Percentiles rank a stretch among this genome's conserved stretches.
phyloP scores from a whole-genome alignment of 352 stramenopile genomes.

The Pythium folliculosum region DNA sequence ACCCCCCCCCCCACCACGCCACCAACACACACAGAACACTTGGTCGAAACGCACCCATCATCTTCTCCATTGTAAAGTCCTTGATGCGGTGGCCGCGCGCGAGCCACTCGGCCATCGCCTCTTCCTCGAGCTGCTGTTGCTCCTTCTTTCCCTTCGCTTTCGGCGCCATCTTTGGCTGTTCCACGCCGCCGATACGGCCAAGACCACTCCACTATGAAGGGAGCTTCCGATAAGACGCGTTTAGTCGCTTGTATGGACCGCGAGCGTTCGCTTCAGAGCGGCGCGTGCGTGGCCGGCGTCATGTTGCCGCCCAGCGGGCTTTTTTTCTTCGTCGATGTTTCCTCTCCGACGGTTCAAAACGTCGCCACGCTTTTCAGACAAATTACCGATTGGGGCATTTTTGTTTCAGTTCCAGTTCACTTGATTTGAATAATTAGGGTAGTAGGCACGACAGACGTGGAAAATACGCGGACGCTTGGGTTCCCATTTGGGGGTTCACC shows the following conservation, averaged over 20 bases:
- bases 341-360: slow-evolving; percentile 13
- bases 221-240: no score
- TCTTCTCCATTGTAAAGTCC: slow-evolving; percentile 81
- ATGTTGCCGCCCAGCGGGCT: slow-evolving; percentile 8
- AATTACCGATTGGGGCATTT: not conserved
- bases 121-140: slow-evolving; percentile 60
- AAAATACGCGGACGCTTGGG: no score
- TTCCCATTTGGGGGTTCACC: not conserved
- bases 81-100: slow-evolving; percentile 51
- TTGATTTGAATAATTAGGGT: not conserved
- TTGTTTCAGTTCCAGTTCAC: not conserved
- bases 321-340: not conserved
- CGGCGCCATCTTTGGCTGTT: slow-evolving; percentile 14
- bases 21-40: not conserved
- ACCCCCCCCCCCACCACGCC: not conserved
- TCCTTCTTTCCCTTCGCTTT: slow-evolving; percentile 30
- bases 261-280: slow-evolving; percentile 5
- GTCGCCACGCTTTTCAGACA: no score
- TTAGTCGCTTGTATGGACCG: no score
- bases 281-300: not conserved
- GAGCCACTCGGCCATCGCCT: slow-evolving; percentile 77
- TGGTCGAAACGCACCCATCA: slow-evolving; percentile 46
- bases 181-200: not conserved
- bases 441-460: not conserved
- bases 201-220: not conserved